A percentile compares a stretch with the other conserved stretches of the same genome.
phyloP scores from a whole-genome alignment of 352 stramenopile species.

The Phytophthora nicotianae region DNA sequence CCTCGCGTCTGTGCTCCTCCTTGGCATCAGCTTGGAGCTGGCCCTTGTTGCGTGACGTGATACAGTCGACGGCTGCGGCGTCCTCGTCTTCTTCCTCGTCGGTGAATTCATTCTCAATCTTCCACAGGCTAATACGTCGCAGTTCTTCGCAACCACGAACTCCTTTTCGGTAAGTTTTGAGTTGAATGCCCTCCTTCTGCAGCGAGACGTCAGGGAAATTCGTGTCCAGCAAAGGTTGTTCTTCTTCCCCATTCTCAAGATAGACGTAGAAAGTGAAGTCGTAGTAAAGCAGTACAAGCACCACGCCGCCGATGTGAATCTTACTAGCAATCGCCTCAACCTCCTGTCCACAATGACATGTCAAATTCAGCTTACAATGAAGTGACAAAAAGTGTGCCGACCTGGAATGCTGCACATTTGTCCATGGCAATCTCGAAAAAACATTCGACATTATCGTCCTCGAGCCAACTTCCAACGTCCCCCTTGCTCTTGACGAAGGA shows the following conservation, averaged over 20 bases:
- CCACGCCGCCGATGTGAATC: slow-evolving; percentile 91
- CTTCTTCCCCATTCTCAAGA: slow-evolving; percentile 86
- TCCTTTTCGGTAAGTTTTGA: slow-evolving; percentile 84
- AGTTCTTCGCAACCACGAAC: slow-evolving; percentile 68
- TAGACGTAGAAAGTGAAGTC: slow-evolving; percentile 93
- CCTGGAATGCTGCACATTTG: slow-evolving; percentile 68
- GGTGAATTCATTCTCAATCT: slow-evolving; percentile 71
- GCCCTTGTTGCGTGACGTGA: slow-evolving; percentile 26
- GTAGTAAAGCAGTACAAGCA: slow-evolving; percentile 94
- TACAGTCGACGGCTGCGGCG: slow-evolving; percentile 36
- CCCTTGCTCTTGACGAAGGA: slow-evolving; percentile 54
- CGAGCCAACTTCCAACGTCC: slow-evolving; percentile 85
- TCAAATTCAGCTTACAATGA: not conserved
- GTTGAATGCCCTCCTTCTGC: slow-evolving; percentile 83
- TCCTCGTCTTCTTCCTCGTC: slow-evolving; percentile 58
- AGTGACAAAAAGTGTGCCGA: slow-evolving; percentile 14
- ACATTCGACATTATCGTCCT: slow-evolving; percentile 87
- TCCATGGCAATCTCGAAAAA: slow-evolving; percentile 94
- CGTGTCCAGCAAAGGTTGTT: slow-evolving; percentile 93
- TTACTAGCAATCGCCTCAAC: slow-evolving; percentile 95
- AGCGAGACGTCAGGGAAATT: slow-evolving; percentile 94
- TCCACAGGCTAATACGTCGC: slow-evolving; percentile 80
- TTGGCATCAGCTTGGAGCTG: slow-evolving; percentile 54
- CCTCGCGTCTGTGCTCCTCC: slow-evolving; percentile 60
- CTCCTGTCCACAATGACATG: slow-evolving; percentile 50